Evolutionary conservation across 768 basidiomycete genomes (phyloP).

Genomic region (Podaxis sp.): DNA sequence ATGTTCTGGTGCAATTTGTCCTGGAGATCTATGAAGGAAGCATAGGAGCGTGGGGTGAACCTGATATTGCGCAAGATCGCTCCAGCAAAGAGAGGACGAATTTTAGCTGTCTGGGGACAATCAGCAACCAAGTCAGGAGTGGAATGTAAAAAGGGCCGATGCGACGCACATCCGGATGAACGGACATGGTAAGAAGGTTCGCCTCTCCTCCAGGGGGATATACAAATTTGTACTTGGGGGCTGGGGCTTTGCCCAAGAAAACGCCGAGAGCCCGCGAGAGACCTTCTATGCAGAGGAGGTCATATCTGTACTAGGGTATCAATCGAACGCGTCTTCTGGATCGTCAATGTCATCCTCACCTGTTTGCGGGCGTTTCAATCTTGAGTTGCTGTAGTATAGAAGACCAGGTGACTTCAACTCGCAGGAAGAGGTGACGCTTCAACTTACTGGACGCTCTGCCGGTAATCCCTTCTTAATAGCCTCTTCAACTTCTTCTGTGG

Average conservation of each 20-base stretch:
- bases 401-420: constrained; percentile 6
- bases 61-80: constrained; percentile 88
- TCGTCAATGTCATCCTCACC: constrained; percentile 40
- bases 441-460: constrained; percentile 74
- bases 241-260: constrained; percentile 68
- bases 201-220: constrained; percentile 68
- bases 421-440: neutral
- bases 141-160: neutral
- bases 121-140: neutral
- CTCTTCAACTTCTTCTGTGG: constrained; percentile 83
- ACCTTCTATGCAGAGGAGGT: constrained; percentile 96
- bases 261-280: constrained; percentile 82
- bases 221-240: constrained; percentile 74
- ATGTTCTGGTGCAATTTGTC: constrained; percentile 98
- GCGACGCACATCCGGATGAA: constrained; percentile 67
- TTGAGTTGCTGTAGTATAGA: constrained; percentile 76
- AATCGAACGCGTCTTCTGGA: neutral
- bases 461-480: constrained; percentile 82
- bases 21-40: constrained; percentile 98
- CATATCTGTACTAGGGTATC: constrained; percentile 61
- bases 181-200: constrained; percentile 60
- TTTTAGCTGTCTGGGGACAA: constrained; percentile 58
- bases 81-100: constrained; percentile 89
- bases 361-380: constrained; percentile 98
- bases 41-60: constrained; percentile 87